These are phyloP conservation scores for Phytophthora cryptogea DNA, from an alignment of 352 stramenopile genomes.

Conservation along the genomic window DNA sequence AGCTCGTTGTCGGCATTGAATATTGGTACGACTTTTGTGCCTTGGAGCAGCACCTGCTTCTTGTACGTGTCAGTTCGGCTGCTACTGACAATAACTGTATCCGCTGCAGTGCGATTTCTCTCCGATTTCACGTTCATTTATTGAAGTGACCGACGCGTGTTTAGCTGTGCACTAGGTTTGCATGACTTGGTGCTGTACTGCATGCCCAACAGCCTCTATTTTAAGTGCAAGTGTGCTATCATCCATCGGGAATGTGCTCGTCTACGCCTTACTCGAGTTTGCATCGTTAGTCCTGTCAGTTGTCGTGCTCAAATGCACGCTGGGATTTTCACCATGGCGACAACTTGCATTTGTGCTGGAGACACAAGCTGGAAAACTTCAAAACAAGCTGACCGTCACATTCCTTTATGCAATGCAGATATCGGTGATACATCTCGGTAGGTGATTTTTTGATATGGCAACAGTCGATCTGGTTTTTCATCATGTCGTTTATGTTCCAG, in stretches of 20 bases:
- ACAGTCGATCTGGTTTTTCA: not conserved
- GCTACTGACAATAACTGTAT: not conserved
- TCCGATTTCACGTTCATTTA: not conserved
- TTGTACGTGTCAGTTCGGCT: not conserved
- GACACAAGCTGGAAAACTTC: conserved; percentile 16
- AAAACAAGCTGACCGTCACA: conserved; percentile 30
- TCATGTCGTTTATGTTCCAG: not conserved
- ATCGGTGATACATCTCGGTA: conserved; percentile 29
- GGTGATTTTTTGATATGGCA: not conserved
- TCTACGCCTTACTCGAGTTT: conserved; percentile 21
- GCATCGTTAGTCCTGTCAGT: not conserved
- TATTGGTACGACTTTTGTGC: not conserved
- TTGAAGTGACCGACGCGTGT: too few relatives aligned
- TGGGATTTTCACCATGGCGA: conserved; percentile 20
- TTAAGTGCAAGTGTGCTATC: not conserved
- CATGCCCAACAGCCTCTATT: conserved; percentile 22
- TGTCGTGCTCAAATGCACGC: conserved; percentile 1
- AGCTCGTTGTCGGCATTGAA: not conserved
- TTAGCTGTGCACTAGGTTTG: not conserved
- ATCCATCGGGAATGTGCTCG: conserved; percentile 11
- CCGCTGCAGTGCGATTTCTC: not conserved
- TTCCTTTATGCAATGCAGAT: conserved; percentile 34
- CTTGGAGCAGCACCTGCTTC: conserved; percentile 1
- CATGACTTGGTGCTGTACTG: conserved; percentile 6
- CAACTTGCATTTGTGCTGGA: conserved; percentile 39